A percentile compares a stretch with the other conserved stretches of the same genome.
These are phyloP conservation scores for Eimeria zaria DNA, from an alignment of 169 alveolate genomes.

Conservation along the genomic window DNA sequence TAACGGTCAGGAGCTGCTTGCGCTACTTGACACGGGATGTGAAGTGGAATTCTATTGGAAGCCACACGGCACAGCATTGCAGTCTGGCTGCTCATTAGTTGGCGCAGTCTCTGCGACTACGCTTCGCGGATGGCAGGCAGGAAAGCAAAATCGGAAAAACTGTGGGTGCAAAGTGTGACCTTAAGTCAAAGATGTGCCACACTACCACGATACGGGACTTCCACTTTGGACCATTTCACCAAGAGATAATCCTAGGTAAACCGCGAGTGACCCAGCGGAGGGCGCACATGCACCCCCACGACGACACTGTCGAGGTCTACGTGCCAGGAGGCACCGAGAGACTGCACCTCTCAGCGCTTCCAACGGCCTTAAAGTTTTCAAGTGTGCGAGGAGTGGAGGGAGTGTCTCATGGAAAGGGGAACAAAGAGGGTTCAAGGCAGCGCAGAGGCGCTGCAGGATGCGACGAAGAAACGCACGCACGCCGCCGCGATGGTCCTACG, in stretches of 20 bases:
- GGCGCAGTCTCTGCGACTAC: neutral
- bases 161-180: neutral
- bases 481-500: neutral
- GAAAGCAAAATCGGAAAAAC: neutral
- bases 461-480: neutral
- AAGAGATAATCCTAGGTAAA: neutral
- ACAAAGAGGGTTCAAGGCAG: neutral
- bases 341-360: neutral
- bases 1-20: neutral
- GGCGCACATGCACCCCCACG: neutral
- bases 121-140: neutral
- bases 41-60: neutral
- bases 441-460: neutral
- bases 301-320: neutral
- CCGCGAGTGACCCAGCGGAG: neutral
- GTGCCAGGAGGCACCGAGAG: neutral
- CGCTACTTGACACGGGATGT: neutral
- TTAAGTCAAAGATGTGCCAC: neutral
- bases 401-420: neutral
- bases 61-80: neutral
- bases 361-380: neutral
- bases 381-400: neutral
- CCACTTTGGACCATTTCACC: neutral
- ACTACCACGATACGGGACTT: neutral
- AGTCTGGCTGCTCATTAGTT: neutral